Evolutionary conservation across 805 yeast species (phyloP).

Genomic region (Kodamaea leandrae): DNA sequence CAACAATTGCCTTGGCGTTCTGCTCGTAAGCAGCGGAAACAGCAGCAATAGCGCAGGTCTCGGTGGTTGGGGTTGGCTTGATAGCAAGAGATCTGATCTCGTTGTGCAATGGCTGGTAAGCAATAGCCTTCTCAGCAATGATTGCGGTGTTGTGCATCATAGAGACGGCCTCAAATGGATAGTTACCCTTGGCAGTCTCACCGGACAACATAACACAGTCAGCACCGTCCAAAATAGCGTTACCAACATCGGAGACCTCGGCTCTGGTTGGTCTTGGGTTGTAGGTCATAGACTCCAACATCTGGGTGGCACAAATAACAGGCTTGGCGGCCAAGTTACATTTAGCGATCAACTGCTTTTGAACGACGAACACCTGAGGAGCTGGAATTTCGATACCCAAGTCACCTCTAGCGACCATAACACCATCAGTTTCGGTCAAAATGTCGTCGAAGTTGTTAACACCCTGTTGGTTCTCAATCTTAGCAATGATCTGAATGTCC

Average conservation of each 20-base stretch:
- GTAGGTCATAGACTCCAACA: slow-evolving; percentile 99
- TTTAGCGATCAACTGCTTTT: slow-evolving; percentile 98
- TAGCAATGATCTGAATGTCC: slow-evolving; percentile 92
- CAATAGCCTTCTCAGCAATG: slow-evolving; percentile 95
- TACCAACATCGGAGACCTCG: slow-evolving; percentile 98
- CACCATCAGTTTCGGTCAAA: slow-evolving; percentile 93
- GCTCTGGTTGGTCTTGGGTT: slow-evolving; percentile 99
- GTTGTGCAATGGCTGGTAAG: slow-evolving; percentile 79
- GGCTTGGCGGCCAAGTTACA: slow-evolving; percentile 99
- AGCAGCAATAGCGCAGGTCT: slow-evolving; percentile 96
- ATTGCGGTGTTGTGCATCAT: slow-evolving; percentile 98
- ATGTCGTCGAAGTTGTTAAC: slow-evolving; percentile 99
- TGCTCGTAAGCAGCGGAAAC: slow-evolving; percentile 96
- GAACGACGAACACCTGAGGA: slow-evolving; percentile 96
- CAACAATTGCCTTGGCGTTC: slow-evolving; percentile 94
- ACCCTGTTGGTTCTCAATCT: slow-evolving; percentile 99
- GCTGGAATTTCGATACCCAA: slow-evolving; percentile 99
- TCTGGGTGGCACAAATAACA: slow-evolving; percentile 98
- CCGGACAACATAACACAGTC: slow-evolving; percentile 99
- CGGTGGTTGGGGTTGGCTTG: slow-evolving; percentile 89
- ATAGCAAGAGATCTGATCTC: slow-evolving; percentile 83
- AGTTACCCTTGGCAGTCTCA: slow-evolving; percentile 99
- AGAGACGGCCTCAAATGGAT: slow-evolving; percentile 95
- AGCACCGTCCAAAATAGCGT: slow-evolving; percentile 98
- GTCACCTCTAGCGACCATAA: slow-evolving; percentile 99